A percentile compares a stretch with the other conserved stretches of the same genome.
Evolutionary conservation across 352 stramenopile species (phyloP).

Genomic region (Halophytophthora polymorphica): DNA sequence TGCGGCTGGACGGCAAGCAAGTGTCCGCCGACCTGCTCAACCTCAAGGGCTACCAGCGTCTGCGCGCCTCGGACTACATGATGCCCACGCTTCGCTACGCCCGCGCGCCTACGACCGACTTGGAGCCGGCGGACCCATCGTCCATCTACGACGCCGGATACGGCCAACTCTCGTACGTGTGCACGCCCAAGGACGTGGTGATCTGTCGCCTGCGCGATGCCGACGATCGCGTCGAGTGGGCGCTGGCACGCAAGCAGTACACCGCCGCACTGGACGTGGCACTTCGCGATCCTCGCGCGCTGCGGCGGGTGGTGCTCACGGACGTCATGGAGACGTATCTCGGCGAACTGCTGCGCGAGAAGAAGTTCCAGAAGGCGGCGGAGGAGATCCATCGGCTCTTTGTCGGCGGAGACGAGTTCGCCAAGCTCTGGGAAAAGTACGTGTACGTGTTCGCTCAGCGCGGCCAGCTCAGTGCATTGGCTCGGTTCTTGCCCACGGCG

Average conservation of each 20-base stretch:
- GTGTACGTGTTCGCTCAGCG: conserved; percentile 84
- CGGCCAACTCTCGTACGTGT: conserved; percentile 70
- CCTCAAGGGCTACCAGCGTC: conserved; percentile 66
- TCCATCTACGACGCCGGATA: conserved; percentile 73
- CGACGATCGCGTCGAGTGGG: conserved; percentile 76
- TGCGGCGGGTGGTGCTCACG: conserved; percentile 52
- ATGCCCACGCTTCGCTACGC: conserved; percentile 73
- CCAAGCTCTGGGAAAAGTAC: conserved; percentile 82
- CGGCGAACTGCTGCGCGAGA: conserved; percentile 66
- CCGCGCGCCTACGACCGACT: conserved; percentile 15
- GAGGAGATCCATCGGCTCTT: conserved; percentile 77
- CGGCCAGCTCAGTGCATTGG: conserved; percentile 68
- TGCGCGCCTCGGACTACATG: conserved; percentile 79
- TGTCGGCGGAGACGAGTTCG: conserved; percentile 51
- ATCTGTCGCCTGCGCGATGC: conserved; percentile 75
- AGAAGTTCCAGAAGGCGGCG: conserved; percentile 66
- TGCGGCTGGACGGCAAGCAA: conserved; percentile 82
- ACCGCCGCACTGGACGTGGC: conserved; percentile 58
- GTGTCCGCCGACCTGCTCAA: conserved; percentile 83
- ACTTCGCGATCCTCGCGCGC: conserved; percentile 48
- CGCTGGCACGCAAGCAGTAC: conserved; percentile 61
- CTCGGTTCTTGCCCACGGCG: conserved; percentile 66
- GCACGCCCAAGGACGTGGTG: conserved; percentile 83
- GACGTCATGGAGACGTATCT: conserved; percentile 77
- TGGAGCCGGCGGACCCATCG: conserved; percentile 19